Percentiles rank a stretch among this genome's conserved stretches.
Evolutionary conservation across 768 basidiomycete genomes (phyloP).

Genomic region (Termitomyces sp.): DNA sequence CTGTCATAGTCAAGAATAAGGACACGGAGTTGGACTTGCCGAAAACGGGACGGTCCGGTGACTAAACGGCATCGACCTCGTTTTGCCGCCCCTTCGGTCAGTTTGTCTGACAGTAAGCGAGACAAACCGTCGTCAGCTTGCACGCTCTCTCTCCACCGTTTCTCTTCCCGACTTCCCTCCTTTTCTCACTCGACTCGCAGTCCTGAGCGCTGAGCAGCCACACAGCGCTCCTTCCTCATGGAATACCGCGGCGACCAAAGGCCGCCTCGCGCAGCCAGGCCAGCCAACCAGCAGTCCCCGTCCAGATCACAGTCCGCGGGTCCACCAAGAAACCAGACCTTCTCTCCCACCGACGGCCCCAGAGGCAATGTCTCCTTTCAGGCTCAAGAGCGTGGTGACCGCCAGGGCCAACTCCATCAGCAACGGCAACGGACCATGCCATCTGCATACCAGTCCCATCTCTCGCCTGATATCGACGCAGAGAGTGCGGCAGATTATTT

Average conservation of each 20-base stretch:
- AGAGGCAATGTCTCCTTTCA: slow-evolving; percentile 67
- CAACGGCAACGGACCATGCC: slow-evolving; percentile 48
- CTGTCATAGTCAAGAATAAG: background rate
- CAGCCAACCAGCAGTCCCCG: slow-evolving; percentile 38
- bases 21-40: slow-evolving; percentile 13
- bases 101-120: slow-evolving; percentile 17
- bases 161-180: background rate
- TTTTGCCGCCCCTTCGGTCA: slow-evolving; percentile 9
- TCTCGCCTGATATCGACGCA: slow-evolving; percentile 34
- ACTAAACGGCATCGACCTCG: slow-evolving; percentile 9
- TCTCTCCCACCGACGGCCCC: slow-evolving; percentile 33
- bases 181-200: background rate
- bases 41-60: slow-evolving; percentile 18
- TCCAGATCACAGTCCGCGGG: slow-evolving; percentile 36
- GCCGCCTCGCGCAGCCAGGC: slow-evolving; percentile 56
- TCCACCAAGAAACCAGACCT: slow-evolving; percentile 28
- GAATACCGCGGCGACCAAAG: slow-evolving; percentile 45
- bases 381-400: slow-evolving; percentile 67
- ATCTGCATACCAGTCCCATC: slow-evolving; percentile 39
- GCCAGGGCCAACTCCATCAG: slow-evolving; percentile 56
- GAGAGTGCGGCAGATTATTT: slow-evolving; percentile 36
- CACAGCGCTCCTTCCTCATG: slow-evolving; percentile 27
- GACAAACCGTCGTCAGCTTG: slow-evolving; percentile 9
- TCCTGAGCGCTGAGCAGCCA: slow-evolving; percentile 8
- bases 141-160: slow-evolving; percentile 2